phyloP scores from a whole-genome alignment of 1,284 basidiomycete species.

The Hymenochaete sp. region DNA sequence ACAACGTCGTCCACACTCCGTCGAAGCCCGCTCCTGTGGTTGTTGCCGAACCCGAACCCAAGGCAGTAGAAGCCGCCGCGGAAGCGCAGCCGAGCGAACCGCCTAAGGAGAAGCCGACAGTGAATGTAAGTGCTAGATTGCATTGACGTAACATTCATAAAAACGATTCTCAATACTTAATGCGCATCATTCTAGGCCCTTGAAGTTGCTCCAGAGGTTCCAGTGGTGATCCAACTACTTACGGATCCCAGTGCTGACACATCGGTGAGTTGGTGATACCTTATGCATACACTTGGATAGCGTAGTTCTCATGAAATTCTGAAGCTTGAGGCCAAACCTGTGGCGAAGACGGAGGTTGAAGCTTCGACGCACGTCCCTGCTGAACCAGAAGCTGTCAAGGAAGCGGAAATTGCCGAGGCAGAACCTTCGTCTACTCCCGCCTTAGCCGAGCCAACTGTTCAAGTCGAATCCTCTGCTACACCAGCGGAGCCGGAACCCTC shows the following conservation, averaged over 20 bases:
- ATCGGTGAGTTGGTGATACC: slow-evolving; percentile 24
- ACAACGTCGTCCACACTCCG: slow-evolving; percentile 62
- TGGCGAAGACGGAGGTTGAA: slow-evolving; percentile 1
- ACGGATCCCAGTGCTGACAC: slow-evolving; percentile 28
- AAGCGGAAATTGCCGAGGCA: neutral
- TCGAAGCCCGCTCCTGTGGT: slow-evolving; percentile 33
- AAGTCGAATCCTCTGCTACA: neutral
- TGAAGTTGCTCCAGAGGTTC: slow-evolving; percentile 25
- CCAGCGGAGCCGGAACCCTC: too few relatives aligned
- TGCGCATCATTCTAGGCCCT: too few relatives aligned
- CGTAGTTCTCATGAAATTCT: too few relatives aligned
- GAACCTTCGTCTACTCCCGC: slow-evolving; percentile 12
- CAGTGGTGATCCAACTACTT: slow-evolving; percentile 32
- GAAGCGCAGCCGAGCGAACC: neutral
- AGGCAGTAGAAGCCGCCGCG: neutral
- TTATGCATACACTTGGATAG: too few relatives aligned
- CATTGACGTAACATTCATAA: neutral
- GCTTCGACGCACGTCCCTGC: slow-evolving; percentile 11
- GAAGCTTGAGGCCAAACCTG: too few relatives aligned
- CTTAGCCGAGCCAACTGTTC: slow-evolving; percentile 6
- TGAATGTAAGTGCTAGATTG: too few relatives aligned
- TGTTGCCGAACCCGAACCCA: neutral
- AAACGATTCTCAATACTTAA: neutral
- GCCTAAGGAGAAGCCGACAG: neutral
- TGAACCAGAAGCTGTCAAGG: neutral